Base-by-base conservation (phyloP, 139 green algal genomes). In the Yamagishiella unicocca region DNA sequence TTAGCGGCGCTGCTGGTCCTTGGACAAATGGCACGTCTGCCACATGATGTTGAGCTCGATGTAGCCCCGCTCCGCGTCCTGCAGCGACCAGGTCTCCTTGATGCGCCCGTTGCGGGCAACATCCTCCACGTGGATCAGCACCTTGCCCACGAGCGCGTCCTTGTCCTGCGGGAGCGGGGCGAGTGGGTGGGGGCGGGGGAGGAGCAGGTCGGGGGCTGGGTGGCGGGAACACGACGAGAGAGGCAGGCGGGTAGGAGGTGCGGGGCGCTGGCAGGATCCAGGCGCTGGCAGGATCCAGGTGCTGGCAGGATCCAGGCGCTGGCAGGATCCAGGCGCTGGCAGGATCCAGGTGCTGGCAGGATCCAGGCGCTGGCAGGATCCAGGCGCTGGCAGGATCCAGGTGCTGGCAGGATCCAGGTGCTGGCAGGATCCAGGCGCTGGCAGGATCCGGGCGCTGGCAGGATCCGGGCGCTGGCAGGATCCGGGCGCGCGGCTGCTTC, bases 11-110 rank as follows among this genome's bases (percentile, higher is more conserved):
- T 80, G 53, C 76, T 83, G 76, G 42, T 86, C 43, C 43, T 40
- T 19, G 6, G 46, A 72, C 67, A 87, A 25, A 71, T 88, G 71
- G 70, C 83, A 83, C 1, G 83, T 64, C 71, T 88, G 83, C 83
- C 83, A 88, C 19, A 21, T 50, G 38, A 88, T 53, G 70, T 66
- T 74, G 25, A 88, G 83, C 83, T 88, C 83, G 53, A 88, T 88
- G 54, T 82, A 77, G 40, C 83, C 83, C 35, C 83, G 70, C 62
- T 88, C 83, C n/a, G 83, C 71, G 38, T 88, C 83, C 62, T 73
- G 25, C 83, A 88, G 83, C 55, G 54, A 55, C 54, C 54, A 88
- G 17, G 38, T 38, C 43, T 88, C 83, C 83, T 82, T 82, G 62
- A 88, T 62, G 21, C 70, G 67, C 5, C 83, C 83, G 72, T 88